Evolutionary conservation across 768 basidiomycete species (phyloP).

Genomic region (Suillus plorans): DNA sequence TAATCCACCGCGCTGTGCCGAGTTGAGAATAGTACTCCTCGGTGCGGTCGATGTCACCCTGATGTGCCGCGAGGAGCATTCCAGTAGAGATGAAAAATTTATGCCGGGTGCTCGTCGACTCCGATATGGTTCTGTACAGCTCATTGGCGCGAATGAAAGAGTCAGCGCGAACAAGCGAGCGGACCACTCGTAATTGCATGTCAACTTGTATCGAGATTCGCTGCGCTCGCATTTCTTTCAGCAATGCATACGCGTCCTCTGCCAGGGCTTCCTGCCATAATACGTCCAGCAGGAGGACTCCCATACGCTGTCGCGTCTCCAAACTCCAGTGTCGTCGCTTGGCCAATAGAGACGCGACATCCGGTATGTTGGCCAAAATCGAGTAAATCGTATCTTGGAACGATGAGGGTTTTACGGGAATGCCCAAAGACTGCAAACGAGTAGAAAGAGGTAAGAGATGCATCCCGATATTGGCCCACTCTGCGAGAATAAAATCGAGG

Average conservation of each 20-base stretch:
- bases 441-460: constrained; percentile 1
- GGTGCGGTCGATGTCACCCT: constrained; percentile 47
- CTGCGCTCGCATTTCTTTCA: constrained; percentile 40
- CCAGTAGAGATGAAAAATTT: constrained; percentile 40
- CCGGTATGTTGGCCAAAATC: constrained; percentile 30
- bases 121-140: constrained; percentile 37
- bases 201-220: constrained; percentile 27
- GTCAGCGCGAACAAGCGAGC: constrained; percentile 41
- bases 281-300: constrained; percentile 42
- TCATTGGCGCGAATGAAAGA: constrained; percentile 43
- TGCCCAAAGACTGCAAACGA: background rate
- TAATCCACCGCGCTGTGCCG: constrained; percentile 25
- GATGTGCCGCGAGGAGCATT: constrained; percentile 51
- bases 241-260: constrained; percentile 40
- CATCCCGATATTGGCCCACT: constrained; percentile 34
- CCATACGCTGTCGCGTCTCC: constrained; percentile 30
- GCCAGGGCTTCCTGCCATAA: constrained; percentile 33
- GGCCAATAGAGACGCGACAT: constrained; percentile 30
- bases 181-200: constrained; percentile 38
- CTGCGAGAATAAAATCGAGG: constrained; percentile 39
- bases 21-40: constrained; percentile 44
- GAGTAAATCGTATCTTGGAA: constrained; percentile 30
- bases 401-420: constrained; percentile 11
- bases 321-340: constrained; percentile 23
- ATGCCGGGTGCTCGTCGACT: constrained; percentile 15